phyloP scores from a whole-genome alignment of 768 basidiomycete species.

The Hericium erinaceus region DNA sequence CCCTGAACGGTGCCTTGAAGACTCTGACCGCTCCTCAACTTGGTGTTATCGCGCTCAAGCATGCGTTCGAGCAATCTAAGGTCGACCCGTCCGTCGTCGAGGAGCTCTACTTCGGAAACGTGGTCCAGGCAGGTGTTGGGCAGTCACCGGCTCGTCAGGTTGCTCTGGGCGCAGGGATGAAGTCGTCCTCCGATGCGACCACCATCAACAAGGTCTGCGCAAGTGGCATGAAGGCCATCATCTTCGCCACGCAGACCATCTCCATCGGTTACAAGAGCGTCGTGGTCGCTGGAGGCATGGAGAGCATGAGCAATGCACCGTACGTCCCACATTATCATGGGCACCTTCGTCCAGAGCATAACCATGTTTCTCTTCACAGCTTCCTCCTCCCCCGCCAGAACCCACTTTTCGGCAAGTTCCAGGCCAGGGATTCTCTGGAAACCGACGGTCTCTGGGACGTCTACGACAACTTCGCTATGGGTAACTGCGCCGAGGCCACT shows the following conservation, averaged over 20 bases:
- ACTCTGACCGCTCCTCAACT: constrained; percentile 85
- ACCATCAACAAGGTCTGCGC: constrained; percentile 99
- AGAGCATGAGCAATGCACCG: constrained; percentile 99
- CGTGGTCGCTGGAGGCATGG: constrained; percentile 95
- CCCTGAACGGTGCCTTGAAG: constrained; percentile 86
- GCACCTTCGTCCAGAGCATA: neutral
- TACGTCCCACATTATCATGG: constrained; percentile 34
- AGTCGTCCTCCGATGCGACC: constrained; percentile 83
- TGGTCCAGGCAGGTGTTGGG: constrained; percentile 94
- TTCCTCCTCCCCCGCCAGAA: constrained; percentile 78
- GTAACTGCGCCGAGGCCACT: constrained; percentile 86
- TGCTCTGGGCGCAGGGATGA: constrained; percentile 82
- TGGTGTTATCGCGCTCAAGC: constrained; percentile 81
- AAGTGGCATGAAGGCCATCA: constrained; percentile 92
- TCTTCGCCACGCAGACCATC: constrained; percentile 87
- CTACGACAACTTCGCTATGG: constrained; percentile 98
- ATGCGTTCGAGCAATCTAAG: constrained; percentile 73
- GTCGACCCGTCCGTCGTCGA: constrained; percentile 80
- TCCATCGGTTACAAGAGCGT: constrained; percentile 76
- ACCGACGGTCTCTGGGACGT: constrained; percentile 94
- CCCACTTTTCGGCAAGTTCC: constrained; percentile 83
- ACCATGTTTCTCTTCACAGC: constrained; percentile 27
- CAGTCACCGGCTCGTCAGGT: constrained; percentile 99
- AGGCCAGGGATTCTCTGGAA: constrained; percentile 80
- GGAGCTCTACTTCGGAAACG: constrained; percentile 96